Conservation (phyloP, 176 grass and related monocot genomes). For the Zea luxurians region DNA sequence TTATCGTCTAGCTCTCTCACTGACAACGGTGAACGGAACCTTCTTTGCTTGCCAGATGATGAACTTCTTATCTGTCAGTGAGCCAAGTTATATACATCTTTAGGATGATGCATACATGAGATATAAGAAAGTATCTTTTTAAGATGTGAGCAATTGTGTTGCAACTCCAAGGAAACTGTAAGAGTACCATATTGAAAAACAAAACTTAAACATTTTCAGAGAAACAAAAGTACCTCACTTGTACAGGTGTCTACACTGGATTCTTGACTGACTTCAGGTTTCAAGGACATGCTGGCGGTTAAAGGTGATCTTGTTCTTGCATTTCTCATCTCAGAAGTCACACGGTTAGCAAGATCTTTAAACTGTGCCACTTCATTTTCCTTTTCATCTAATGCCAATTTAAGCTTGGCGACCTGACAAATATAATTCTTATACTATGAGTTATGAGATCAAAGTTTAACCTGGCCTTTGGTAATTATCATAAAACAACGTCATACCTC, state of each 20-base stretch:
- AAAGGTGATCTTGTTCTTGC: constrained; percentile 53
- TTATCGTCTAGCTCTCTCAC: constrained; percentile 51
- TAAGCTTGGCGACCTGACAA: constrained; percentile 66
- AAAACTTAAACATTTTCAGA: background rate
- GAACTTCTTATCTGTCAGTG: constrained; percentile 48
- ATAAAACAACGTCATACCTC: constrained; percentile 52
- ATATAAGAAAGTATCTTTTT: background rate
- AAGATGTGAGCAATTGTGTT: background rate
- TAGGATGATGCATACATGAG: background rate
- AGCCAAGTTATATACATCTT: background rate
- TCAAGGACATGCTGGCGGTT: constrained; percentile 26
- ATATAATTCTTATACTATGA: constrained; percentile 1
- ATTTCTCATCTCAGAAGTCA: constrained; percentile 46
- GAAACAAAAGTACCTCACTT: constrained; percentile 51
- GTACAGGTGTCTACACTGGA: constrained; percentile 37
- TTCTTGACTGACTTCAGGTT: constrained; percentile 51
- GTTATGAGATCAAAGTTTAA: background rate
- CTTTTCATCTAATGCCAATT: constrained; percentile 65
- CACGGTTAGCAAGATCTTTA: constrained; percentile 46
- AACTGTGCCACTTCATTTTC: constrained; percentile 50
- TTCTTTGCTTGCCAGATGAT: constrained; percentile 70
- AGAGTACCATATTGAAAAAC: background rate
- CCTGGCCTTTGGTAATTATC: background rate
- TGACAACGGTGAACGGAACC: constrained; percentile 54
- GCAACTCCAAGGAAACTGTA: background rate